A percentile compares a stretch with the other conserved stretches of the same genome.
Conservation (phyloP, 2,329 filamentous ascomycete genomes). For the Cryphonectria japonica region DNA sequence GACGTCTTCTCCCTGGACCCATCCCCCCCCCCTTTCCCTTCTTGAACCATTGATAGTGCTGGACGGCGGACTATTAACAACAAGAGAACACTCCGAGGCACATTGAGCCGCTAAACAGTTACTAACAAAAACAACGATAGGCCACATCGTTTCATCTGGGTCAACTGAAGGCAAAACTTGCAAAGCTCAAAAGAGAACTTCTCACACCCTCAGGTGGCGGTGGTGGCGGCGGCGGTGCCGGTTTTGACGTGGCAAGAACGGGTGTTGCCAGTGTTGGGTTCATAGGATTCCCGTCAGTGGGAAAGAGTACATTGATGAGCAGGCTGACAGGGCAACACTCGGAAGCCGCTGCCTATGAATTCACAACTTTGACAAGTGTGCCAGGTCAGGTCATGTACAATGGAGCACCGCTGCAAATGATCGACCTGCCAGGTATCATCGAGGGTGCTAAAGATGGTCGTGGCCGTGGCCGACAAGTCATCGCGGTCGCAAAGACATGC, state of each 20-base stretch:
- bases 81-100: neutral
- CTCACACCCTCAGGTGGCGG: conserved; percentile 80
- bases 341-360: conserved; percentile 96
- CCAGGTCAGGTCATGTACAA: conserved; percentile 97
- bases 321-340: conserved; percentile 94
- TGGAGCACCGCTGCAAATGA: conserved; percentile 93
- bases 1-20: neutral
- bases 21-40: neutral
- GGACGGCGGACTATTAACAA: neutral
- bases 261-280: conserved; percentile 97
- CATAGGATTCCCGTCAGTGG: conserved; percentile 97
- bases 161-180: conserved; percentile 96
- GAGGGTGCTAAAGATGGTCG: conserved; percentile 98
- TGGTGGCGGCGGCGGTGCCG: conserved; percentile 81
- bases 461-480: conserved; percentile 95
- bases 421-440: conserved; percentile 98
- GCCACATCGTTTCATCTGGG: conserved; percentile 91
- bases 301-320: conserved; percentile 98
- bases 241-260: conserved; percentile 97
- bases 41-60: neutral
- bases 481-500: conserved; percentile 98
- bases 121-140: conserved; percentile 30
- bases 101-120: neutral
- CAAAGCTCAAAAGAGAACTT: conserved; percentile 95
- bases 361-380: conserved; percentile 96